Evolutionary conservation across 768 basidiomycete species (phyloP), one percentile per base, ranked within the genome.

Genomic region (Austroboletus eburneus): DNA sequence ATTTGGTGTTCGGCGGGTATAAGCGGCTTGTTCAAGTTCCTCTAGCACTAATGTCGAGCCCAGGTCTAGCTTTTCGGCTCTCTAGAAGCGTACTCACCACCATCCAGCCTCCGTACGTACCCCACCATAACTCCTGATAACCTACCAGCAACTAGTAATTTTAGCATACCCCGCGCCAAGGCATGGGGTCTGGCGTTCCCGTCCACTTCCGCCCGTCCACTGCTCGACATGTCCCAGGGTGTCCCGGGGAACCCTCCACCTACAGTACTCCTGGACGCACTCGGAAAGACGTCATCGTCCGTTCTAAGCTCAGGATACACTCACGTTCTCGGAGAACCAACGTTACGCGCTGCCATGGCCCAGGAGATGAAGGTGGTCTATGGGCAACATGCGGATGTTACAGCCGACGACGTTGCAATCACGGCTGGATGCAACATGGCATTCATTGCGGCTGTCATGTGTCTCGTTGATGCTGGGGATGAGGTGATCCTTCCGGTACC

Each of bases 171-270:
- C 2, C 69, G 69, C 27, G 82, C 80, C 14, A 75, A 79, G 44
- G 67, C 71, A 68, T 85, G 83, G 83, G 76, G 70, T 1, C 52
- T 58, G 18, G 55, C 64, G 12, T 83, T 79, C 73, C 0, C 27
- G 27, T 27, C 27, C 12, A 72, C 74, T 0, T 57, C 69, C 0
- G 57, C 48, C 20, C 69, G 71, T 9, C 80, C 79, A 0, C 66
- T 89, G 2, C 72, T 90, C n/a, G 75, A 79, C 55, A 80, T 89
- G 72, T 82, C 83, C 2, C 87, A 90, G 64, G 85, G 90, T 33
- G 80, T 81, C 0, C 90, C 90, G 0, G 81, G 83, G 5, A 70
- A 68, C 0, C 78, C 82, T 0, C 89, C 90, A 0, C 78, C 83
- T 3, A 57, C 67, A 2, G 41, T 58, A 1, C 65, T 89, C 9